Evolutionary conservation across 208 protist species (phyloP).

Genomic region (Leishmania amazonensis): DNA sequence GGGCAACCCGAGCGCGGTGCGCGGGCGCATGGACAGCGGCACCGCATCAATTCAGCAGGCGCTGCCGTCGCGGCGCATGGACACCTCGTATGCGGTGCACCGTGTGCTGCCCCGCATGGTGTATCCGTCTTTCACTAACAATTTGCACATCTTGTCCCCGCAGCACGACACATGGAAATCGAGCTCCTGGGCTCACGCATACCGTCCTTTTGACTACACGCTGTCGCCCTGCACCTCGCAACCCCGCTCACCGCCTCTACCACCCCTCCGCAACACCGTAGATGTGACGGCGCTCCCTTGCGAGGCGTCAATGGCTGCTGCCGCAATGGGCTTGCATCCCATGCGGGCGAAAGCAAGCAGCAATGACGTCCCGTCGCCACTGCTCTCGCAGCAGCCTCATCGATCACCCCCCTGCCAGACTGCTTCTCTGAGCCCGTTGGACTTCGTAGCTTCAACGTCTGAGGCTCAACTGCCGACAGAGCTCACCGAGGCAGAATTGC

Average conservation of each 20-base stretch:
- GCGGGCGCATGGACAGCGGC: background rate
- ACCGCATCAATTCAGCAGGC: background rate
- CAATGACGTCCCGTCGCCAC: background rate
- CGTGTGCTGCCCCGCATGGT: conserved; percentile 14
- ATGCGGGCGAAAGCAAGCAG: too few relatives aligned
- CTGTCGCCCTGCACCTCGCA: background rate
- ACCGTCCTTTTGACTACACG: background rate
- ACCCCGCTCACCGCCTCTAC: too few relatives aligned
- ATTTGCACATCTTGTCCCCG: background rate
- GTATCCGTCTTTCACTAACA: conserved; percentile 24
- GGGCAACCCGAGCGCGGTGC: background rate
- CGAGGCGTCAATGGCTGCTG: background rate
- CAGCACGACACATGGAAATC: background rate
- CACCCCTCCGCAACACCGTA: background rate
- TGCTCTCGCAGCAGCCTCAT: background rate
- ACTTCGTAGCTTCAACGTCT: background rate
- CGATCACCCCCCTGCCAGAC: background rate
- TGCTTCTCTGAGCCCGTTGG: background rate
- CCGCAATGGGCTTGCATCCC: background rate
- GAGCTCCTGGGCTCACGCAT: too few relatives aligned
- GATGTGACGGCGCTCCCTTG: background rate
- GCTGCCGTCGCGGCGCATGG: background rate
- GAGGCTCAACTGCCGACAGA: background rate
- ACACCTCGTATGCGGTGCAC: conserved; percentile 26
- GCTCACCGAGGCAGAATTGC: background rate